Evolutionary conservation across 306 rosid genomes (phyloP).

Genomic region (Begonia masoniana): DNA sequence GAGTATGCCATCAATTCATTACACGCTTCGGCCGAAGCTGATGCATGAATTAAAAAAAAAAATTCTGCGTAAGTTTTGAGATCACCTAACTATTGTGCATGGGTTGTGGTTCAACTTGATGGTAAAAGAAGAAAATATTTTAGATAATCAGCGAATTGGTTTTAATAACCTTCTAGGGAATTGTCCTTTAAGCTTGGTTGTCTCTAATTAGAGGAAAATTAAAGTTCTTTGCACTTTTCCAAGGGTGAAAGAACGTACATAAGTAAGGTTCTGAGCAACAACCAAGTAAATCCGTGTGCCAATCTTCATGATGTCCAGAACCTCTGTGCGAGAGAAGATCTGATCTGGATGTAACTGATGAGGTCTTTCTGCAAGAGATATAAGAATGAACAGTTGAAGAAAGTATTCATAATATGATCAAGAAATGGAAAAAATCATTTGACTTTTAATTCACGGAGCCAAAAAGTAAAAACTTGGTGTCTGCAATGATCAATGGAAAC

Average conservation of each 20-base stretch:
- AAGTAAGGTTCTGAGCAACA: constrained; percentile 28
- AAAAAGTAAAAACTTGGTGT: background rate
- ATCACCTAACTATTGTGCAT: background rate
- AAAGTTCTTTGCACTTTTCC: too few relatives aligned
- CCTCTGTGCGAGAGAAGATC: constrained; percentile 52
- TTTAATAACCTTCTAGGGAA: background rate
- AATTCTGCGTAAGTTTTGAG: background rate
- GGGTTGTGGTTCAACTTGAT: background rate
- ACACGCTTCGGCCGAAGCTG: constrained; percentile 86
- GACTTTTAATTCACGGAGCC: background rate
- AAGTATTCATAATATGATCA: too few relatives aligned
- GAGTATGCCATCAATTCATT: constrained; percentile 96
- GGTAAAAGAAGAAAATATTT: background rate
- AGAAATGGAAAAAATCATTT: too few relatives aligned
- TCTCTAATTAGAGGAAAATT: too few relatives aligned
- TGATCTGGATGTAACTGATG: constrained; percentile 47
- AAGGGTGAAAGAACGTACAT: constrained; percentile 10
- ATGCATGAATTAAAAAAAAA: constrained; percentile 3
- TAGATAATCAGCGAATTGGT: background rate
- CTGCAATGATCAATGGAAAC: too few relatives aligned
- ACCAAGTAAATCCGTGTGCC: constrained; percentile 25
- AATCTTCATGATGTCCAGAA: constrained; percentile 48
- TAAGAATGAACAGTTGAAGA: background rate
- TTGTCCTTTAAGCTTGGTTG: too few relatives aligned
- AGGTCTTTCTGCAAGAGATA: constrained; percentile 29